Percentiles rank a stretch among this genome's conserved stretches.
These are phyloP conservation scores for Auriculariales sp. DNA, from an alignment of 768 basidiomycete species.

Conservation along the genomic window DNA sequence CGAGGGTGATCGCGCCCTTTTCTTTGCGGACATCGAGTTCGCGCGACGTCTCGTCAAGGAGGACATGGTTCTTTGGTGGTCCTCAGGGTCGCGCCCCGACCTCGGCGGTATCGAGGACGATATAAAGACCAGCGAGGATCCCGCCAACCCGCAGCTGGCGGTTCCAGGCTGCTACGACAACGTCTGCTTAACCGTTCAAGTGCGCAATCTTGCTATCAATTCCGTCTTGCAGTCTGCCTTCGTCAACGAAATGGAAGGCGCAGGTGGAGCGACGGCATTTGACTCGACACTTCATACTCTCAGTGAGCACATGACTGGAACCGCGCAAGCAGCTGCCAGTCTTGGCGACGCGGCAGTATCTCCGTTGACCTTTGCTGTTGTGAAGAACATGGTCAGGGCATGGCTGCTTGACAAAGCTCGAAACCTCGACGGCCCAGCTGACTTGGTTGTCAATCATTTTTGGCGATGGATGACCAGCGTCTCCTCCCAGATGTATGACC, in stretches of 20 bases:
- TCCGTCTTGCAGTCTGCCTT: constrained; percentile 86
- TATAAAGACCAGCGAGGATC: constrained; percentile 55
- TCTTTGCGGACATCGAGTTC: constrained; percentile 80
- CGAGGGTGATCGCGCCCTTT: constrained; percentile 78
- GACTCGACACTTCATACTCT: constrained; percentile 85
- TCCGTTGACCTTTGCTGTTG: constrained; percentile 66
- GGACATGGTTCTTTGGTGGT: constrained; percentile 96
- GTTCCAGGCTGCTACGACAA: constrained; percentile 81
- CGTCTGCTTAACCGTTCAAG: constrained; percentile 78
- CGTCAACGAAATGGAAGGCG: constrained; percentile 95
- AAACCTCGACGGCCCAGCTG: constrained; percentile 48
- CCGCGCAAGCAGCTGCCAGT: constrained; percentile 50
- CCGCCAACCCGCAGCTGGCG: constrained; percentile 72
- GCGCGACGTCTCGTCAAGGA: constrained; percentile 76
- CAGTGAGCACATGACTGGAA: constrained; percentile 71
- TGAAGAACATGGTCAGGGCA: constrained; percentile 76
- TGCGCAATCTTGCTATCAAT: constrained; percentile 88
- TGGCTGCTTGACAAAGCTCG: constrained; percentile 75
- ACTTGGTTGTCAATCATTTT: constrained; percentile 75
- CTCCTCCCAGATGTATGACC: constrained; percentile 78
- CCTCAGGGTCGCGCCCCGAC: constrained; percentile 74
- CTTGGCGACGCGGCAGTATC: constrained; percentile 86
- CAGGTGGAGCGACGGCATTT: constrained; percentile 84
- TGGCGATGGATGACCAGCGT: constrained; percentile 93
- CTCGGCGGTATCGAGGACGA: constrained; percentile 90